These are phyloP conservation scores for Salix suchowensis DNA, from an alignment of 345 rosid species.

Conservation along the genomic window DNA sequence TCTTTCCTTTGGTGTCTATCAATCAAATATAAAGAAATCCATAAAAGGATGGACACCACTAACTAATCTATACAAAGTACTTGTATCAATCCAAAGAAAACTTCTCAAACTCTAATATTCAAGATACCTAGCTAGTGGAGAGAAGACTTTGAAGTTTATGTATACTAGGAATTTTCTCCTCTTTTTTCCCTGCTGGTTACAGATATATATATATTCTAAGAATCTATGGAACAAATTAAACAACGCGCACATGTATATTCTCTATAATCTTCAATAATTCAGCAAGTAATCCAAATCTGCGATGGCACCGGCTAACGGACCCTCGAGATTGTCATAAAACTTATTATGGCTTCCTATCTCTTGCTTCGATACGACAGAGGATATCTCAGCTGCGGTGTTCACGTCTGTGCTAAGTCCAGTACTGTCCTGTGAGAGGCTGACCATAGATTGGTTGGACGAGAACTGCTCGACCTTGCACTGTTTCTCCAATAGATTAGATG, in stretches of 20 bases:
- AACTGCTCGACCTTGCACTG: slow-evolving; percentile 52
- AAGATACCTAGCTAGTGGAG: slow-evolving; percentile 7
- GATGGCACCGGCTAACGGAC: slow-evolving; percentile 16
- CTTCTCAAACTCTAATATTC: slow-evolving; percentile 13
- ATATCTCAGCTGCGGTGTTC: slow-evolving; percentile 46
- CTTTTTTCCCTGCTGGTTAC: not conserved
- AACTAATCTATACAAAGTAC: slow-evolving; percentile 35
- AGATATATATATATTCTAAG: not conserved
- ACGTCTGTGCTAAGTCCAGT: slow-evolving; percentile 62
- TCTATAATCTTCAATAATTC: slow-evolving; percentile 28
- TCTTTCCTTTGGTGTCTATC: slow-evolving; percentile 12
- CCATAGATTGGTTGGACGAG: slow-evolving; percentile 51
- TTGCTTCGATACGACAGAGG: slow-evolving; percentile 42
- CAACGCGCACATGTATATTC: not conserved
- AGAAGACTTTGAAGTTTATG: not conserved
- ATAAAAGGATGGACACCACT: slow-evolving; percentile 23
- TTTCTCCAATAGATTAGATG: not conserved
- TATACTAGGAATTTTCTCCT: not conserved
- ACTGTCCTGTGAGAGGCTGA: slow-evolving; percentile 49
- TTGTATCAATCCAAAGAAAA: slow-evolving; percentile 5
- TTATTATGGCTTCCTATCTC: slow-evolving; percentile 23
- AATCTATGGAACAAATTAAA: slow-evolving; percentile 9
- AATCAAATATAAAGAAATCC: slow-evolving; percentile 20
- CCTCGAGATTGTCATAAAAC: slow-evolving; percentile 26
- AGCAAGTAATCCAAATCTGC: slow-evolving; percentile 26